These are phyloP conservation scores for Rosa lucieae DNA, from an alignment of 306 rosid genomes.

Conservation along the genomic window DNA sequence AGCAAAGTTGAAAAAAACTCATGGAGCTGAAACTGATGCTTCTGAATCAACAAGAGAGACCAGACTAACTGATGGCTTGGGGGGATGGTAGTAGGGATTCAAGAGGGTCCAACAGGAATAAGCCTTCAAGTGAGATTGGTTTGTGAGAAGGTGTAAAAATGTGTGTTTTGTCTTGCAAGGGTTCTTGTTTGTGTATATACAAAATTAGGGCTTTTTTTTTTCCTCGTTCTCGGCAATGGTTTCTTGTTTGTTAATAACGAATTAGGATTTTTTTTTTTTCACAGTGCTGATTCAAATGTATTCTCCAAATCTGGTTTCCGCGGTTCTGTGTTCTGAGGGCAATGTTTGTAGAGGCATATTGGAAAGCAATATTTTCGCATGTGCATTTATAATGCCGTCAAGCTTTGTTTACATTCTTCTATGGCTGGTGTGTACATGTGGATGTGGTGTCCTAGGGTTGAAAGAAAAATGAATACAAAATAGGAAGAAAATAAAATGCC, in stretches of 20 bases:
- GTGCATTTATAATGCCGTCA: not conserved
- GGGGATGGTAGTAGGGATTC: conserved; percentile 41
- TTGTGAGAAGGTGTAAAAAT: conserved; percentile 44
- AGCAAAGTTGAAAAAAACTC: conserved; percentile 80
- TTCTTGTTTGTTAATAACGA: conserved; percentile 24
- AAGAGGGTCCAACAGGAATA: conserved; percentile 33
- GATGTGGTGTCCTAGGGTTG: no score
- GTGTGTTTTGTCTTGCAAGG: conserved; percentile 29
- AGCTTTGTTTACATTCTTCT: no score
- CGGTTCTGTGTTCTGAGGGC: not conserved
- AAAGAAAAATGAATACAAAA: no score
- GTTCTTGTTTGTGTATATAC: conserved; percentile 33
- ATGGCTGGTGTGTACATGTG: no score
- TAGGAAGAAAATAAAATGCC: no score
- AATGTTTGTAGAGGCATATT: not conserved
- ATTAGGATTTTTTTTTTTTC: not conserved
- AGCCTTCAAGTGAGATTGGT: conserved; percentile 42
- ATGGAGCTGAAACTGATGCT: conserved; percentile 65
- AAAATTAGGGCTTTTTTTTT: not conserved
- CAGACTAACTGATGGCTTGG: conserved; percentile 48
- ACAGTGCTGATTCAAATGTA: conserved; percentile 11
- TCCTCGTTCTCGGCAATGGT: conserved; percentile 1
- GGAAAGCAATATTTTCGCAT: not conserved
- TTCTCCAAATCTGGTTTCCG: not conserved
- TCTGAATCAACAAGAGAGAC: conserved; percentile 58